Base-by-base conservation (phyloP, 305 asterid species). In the Fraxinus greggii region DNA sequence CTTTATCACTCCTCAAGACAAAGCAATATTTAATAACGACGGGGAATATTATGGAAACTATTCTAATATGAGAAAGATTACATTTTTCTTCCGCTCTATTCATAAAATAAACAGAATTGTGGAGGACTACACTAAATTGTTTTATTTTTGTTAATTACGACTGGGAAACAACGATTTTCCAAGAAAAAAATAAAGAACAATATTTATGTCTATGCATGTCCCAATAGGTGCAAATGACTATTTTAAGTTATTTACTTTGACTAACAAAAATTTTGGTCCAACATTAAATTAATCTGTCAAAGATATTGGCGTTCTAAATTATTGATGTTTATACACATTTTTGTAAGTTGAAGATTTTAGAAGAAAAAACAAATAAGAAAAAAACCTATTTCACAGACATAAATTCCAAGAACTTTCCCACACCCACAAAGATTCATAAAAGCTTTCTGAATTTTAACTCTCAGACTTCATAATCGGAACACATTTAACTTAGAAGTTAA, bases 251-350 rank as follows among this genome's bases (percentile, higher is more conserved):
- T 77, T 59, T 3, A 51, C 42, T 76, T 42, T 83, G 78, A 77
- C 85, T 77, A 65, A 63, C 8, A 19, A 65, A 83, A 73, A 82
- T 72, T 80, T 80, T 79, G 6, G 21, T 70, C 61, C 51, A 81
- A 84, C 31, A 81, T 40, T 81, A 40, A 45, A 13, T 32, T 54
- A 35, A 33, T 17, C 32, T 8, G 10, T 63, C 28, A 32, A 82
- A n/a, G 28, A 74, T 29, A 83, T 61, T 4, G 59, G 28, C 59
- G 9, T 32, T 54, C 67, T 19, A 33, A 72, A 36, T 45, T 38
- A 84, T 77, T 80, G 70, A 82, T 65, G 78, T 40, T 69, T 32
- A 56, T 75, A 84, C 6, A 72, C 61, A 19, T 26, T 72, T 56
- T 40, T 21, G 36, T 12, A 56, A 38, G 32, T 13, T 26, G 67